These are phyloP conservation scores for Porodaedalea pini DNA, from an alignment of 1,284 basidiomycete genomes.

Conservation along the genomic window DNA sequence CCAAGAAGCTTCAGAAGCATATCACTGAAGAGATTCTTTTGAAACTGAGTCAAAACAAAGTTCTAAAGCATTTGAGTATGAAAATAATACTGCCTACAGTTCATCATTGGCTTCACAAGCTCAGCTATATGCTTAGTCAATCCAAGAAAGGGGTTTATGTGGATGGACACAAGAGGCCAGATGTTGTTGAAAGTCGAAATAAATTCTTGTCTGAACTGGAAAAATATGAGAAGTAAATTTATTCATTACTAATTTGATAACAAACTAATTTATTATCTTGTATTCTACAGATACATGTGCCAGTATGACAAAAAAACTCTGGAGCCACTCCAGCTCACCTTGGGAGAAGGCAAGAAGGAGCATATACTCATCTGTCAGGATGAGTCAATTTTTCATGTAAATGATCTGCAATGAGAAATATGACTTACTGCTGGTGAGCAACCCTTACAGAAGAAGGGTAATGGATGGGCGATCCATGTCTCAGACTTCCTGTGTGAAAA, in stretches of 20 bases:
- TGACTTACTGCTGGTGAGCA: conserved; percentile 27
- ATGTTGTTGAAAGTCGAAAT: conserved; percentile 25
- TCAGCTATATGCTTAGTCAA: conserved; percentile 22
- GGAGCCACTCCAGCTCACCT: conserved; percentile 21
- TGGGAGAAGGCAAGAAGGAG: conserved; percentile 23
- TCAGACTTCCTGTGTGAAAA: conserved; percentile 29
- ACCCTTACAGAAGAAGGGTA: conserved; percentile 27
- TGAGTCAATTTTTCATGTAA: conserved; percentile 26
- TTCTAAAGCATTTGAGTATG: not conserved
- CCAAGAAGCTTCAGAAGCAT: conserved; percentile 17
- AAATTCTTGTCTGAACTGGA: conserved; percentile 23
- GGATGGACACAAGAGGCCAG: conserved; percentile 29
- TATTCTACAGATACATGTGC: conserved; percentile 18
- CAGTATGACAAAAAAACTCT: conserved; percentile 20
- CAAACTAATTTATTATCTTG: too few species aligned
- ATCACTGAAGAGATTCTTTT: conserved; percentile 24
- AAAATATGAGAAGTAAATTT: conserved; percentile 16
- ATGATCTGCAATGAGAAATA: conserved; percentile 22
- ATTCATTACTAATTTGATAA: conserved; percentile 1
- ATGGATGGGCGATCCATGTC: conserved; percentile 26
- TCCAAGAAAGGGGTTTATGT: conserved; percentile 27
- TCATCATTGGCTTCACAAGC: conserved; percentile 24
- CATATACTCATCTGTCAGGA: conserved; percentile 27
- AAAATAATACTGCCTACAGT: conserved; percentile 22
- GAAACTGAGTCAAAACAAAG: conserved; percentile 18